These are phyloP conservation scores for Bryum argenteum DNA, from an alignment of 225 moss, liverwort and hornwort genomes.

Conservation along the genomic window DNA sequence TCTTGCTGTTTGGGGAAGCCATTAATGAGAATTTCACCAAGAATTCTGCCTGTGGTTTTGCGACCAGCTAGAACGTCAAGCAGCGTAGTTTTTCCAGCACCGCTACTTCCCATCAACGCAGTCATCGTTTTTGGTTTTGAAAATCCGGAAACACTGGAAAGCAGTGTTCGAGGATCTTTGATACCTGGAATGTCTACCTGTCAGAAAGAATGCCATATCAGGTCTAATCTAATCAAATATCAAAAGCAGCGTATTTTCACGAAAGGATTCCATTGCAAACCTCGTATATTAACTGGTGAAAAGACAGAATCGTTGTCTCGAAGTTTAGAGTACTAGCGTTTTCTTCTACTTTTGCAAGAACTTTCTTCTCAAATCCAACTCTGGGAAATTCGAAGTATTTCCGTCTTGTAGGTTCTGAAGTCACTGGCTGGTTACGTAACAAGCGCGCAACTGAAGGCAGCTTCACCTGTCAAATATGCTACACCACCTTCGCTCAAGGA, in stretches of 20 bases:
- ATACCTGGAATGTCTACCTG: conserved; percentile 75
- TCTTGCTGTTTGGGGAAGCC: conserved; percentile 75
- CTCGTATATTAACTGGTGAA: conserved; percentile 78
- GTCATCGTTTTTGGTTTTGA: conserved; percentile 75
- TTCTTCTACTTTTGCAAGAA: not conserved
- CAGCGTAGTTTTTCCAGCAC: conserved; percentile 88
- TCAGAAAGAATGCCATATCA: conserved; percentile 3
- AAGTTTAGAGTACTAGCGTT: conserved; percentile 40
- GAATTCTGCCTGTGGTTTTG: conserved; percentile 73
- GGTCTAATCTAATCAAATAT: not conserved
- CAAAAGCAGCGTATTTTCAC: not conserved
- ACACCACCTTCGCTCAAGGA: too few species aligned
- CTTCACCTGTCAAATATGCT: conserved; percentile 45
- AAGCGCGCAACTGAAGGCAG: conserved; percentile 65
- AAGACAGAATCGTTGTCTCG: conserved; percentile 70
- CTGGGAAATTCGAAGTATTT: conserved; percentile 31
- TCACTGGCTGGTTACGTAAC: conserved; percentile 18
- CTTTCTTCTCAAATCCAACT: conserved; percentile 18
- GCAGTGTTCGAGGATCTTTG: conserved; percentile 70
- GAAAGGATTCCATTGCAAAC: conserved; percentile 22
- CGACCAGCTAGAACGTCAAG: conserved; percentile 88
- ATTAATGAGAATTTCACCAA: conserved; percentile 76
- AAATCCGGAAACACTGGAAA: conserved; percentile 78
- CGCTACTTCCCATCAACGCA: conserved; percentile 92
- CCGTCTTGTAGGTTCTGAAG: conserved; percentile 1